Evolutionary conservation across 495 filamentous ascomycete species (phyloP), one percentile per base, ranked within the genome.

Genomic region (Clohesyomyces aquaticus): DNA sequence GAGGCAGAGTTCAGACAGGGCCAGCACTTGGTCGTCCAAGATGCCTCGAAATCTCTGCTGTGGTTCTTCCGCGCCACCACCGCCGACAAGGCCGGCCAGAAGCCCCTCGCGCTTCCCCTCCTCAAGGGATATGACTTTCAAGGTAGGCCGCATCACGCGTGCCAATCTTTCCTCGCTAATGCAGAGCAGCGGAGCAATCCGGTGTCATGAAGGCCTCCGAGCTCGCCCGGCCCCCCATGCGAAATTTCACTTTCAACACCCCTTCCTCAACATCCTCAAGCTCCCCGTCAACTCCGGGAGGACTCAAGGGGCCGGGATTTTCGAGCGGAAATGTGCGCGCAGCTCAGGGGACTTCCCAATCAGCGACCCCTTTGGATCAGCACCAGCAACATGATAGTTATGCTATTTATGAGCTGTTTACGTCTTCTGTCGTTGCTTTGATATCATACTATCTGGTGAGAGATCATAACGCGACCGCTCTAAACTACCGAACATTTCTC

Each of bases 401-500:
- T 14, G 46, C 61, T 38, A 64, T 72, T 11, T 72, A 73, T 58
- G 59, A 63, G 27, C 65, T 71, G 18, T 72, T 71, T 57, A 72
- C 67, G 25, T 67, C 66, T 21, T 52, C 69, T 29, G 59, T 74
- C 45, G 48, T 70, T 48, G 64, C 66, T 25, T 47, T 60, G 12
- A 46, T 75, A n/a, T 71, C 70, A 12, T 74, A 65, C 41, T 42
- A 57, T 41, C 45, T 75, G 25, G 67, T 68, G 11, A 63, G 46
- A 56, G 56, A 65, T 43, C 59, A 65, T 32, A 47, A 43, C 16
- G 60, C 61, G 18, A 43, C 71, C 46, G 67, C 73, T n/a, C 59
- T 75, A 38, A 73, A 75, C 46, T 68, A 59, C 32, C 63, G 67
- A 51, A 74, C 70, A 16, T 70, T 75, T 26, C n/a, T 74, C 49